phyloP scores from a whole-genome alignment of 1,284 basidiomycete species.

The Sporisorium reilianum region DNA sequence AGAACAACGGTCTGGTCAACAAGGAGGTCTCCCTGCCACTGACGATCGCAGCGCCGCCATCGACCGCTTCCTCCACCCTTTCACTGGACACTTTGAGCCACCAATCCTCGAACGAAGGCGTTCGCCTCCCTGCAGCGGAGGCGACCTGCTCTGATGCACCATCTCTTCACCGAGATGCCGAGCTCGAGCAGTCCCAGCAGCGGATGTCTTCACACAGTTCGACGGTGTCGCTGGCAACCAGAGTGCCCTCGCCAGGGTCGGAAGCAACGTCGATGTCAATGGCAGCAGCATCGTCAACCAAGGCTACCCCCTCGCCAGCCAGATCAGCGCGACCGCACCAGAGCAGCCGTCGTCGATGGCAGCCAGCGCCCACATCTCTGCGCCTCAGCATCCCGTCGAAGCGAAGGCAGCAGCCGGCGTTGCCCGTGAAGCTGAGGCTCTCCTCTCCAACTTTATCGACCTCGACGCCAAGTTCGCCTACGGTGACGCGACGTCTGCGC shows the following conservation, averaged over 20 bases:
- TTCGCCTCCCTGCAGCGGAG: slow-evolving; percentile 69
- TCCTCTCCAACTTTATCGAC: slow-evolving; percentile 54
- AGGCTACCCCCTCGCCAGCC: slow-evolving; percentile 33
- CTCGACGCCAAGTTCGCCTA: slow-evolving; percentile 45
- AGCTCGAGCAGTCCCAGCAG: slow-evolving; percentile 63
- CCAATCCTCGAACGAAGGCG: slow-evolving; percentile 49
- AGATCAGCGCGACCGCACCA: slow-evolving; percentile 28
- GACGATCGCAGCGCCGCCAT: slow-evolving; percentile 59
- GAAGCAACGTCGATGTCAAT: slow-evolving; percentile 49
- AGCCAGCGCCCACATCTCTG: slow-evolving; percentile 29
- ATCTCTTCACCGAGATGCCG: slow-evolving; percentile 37
- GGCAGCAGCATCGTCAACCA: slow-evolving; percentile 61
- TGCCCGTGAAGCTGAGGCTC: slow-evolving; percentile 56
- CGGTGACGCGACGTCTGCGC: slow-evolving; percentile 47
- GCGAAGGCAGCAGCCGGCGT: slow-evolving; percentile 34
- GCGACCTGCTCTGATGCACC: slow-evolving; percentile 58
- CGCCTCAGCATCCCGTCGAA: slow-evolving; percentile 39
- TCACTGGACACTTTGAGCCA: slow-evolving; percentile 29
- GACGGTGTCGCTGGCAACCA: slow-evolving; percentile 29
- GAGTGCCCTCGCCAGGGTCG: slow-evolving; percentile 20
- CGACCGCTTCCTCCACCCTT: slow-evolving; percentile 45
- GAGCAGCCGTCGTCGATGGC: slow-evolving; percentile 44
- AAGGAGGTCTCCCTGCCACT: slow-evolving; percentile 38
- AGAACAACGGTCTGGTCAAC: slow-evolving; percentile 30
- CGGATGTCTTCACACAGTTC: slow-evolving; percentile 55